phyloP scores from a whole-genome alignment of 495 filamentous ascomycete species.

The Penicillium malachiteum region DNA sequence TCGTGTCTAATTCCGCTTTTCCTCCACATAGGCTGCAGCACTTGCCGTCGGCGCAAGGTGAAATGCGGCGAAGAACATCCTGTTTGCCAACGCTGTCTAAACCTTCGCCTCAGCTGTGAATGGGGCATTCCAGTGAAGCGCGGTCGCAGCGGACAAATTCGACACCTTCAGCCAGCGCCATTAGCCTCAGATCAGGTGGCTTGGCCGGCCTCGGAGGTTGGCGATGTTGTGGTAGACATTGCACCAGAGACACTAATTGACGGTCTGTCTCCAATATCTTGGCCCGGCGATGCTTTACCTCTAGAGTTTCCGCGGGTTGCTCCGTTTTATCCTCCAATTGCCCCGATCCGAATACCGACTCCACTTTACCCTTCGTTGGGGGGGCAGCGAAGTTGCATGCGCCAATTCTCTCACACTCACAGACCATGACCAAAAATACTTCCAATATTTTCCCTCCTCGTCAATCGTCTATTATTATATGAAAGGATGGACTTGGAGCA shows the following conservation, averaged over 20 bases:
- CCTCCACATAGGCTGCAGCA: slow-evolving; percentile 41
- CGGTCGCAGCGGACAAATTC: slow-evolving; percentile 27
- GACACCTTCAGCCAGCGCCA: slow-evolving; percentile 33
- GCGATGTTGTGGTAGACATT: slow-evolving; percentile 12
- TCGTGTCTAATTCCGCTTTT: slow-evolving; percentile 1
- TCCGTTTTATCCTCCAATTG: slow-evolving; percentile 11
- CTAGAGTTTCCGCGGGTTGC: slow-evolving; percentile 6
- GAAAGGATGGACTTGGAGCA: slow-evolving; percentile 45
- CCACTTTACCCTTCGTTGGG: slow-evolving; percentile 31
- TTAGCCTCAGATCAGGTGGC: slow-evolving; percentile 6
- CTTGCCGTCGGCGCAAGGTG: slow-evolving; percentile 56
- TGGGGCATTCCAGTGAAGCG: slow-evolving; percentile 39
- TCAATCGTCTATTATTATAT: slow-evolving; percentile 44
- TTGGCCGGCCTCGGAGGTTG: slow-evolving; percentile 13
- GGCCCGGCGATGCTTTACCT: slow-evolving; percentile 15
- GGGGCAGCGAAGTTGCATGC: slow-evolving; percentile 26
- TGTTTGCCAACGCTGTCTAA: slow-evolving; percentile 45
- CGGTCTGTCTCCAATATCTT: slow-evolving; percentile 19
- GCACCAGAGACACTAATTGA: slow-evolving; percentile 10
- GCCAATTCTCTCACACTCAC: slow-evolving; percentile 38
- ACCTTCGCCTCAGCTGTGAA: slow-evolving; percentile 34
- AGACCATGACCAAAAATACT: slow-evolving; percentile 40
- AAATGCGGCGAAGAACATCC: slow-evolving; percentile 56
- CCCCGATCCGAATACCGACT: slow-evolving; percentile 8
- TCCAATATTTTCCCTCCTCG: slow-evolving; percentile 44